Evolutionary conservation across 2,329 filamentous ascomycete genomes (phyloP).

Genomic region (Pseudocercospora cruenta): DNA sequence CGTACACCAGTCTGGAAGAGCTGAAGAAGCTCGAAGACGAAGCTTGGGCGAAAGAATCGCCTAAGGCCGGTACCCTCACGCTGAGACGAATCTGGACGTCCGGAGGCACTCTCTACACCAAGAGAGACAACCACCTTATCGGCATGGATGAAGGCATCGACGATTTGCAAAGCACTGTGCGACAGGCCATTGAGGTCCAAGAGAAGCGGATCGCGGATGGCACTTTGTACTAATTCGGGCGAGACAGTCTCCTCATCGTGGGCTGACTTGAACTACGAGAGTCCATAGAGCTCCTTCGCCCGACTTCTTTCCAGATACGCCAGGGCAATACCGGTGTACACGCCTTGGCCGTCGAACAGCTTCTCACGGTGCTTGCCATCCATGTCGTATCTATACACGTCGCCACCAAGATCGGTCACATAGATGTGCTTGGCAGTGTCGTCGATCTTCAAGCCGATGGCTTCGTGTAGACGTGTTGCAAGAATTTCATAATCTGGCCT

Average conservation of each 20-base stretch:
- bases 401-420: no score
- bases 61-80: slow-evolving; percentile 60
- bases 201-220: slow-evolving; percentile 12
- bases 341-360: no score
- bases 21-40: slow-evolving; percentile 62
- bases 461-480: no score
- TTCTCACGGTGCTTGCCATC: no score
- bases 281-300: background rate
- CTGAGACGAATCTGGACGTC: slow-evolving; percentile 73
- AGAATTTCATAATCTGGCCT: no score
- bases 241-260: background rate
- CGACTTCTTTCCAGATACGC: background rate
- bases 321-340: no score
- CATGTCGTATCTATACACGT: no score
- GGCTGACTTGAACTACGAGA: background rate
- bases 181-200: slow-evolving; percentile 37
- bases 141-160: slow-evolving; percentile 54
- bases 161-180: slow-evolving; percentile 55
- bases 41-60: slow-evolving; percentile 59
- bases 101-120: slow-evolving; percentile 71
- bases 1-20: slow-evolving; percentile 57
- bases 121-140: slow-evolving; percentile 67
- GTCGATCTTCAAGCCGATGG: no score
- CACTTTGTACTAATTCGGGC: background rate
- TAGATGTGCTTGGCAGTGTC: no score